Evolutionary conservation across 768 basidiomycete genomes (phyloP).

Genomic region (Serendipita indica): DNA sequence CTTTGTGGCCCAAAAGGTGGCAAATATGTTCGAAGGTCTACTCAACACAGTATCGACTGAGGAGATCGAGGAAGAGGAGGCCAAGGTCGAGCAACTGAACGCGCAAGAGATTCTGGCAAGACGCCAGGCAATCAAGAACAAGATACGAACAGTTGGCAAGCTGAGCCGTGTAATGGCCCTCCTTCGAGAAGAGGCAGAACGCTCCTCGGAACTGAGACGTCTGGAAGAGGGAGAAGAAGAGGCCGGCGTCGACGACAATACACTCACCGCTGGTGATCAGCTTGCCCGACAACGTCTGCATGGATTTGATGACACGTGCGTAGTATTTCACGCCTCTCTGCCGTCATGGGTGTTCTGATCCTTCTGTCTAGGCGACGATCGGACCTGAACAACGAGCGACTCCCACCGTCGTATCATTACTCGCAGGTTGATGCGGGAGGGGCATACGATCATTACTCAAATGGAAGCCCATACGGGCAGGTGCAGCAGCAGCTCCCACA

Average conservation of each 20-base stretch:
- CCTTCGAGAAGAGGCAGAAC: constrained; percentile 21
- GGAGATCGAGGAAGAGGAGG: constrained; percentile 25
- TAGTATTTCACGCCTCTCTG: constrained; percentile 9
- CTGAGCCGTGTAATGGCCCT: constrained; percentile 35
- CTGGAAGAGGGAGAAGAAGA: constrained; percentile 19
- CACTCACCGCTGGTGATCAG: constrained; percentile 31
- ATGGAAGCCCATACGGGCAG: neutral
- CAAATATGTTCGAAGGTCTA: constrained; percentile 9
- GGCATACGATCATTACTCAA: neutral
- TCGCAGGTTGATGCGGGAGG: neutral
- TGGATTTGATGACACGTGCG: constrained; percentile 33
- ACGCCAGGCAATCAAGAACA: constrained; percentile 33
- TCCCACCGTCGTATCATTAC: constrained; percentile 26
- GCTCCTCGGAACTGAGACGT: constrained; percentile 11
- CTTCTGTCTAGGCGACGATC: constrained; percentile 23
- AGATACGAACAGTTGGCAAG: constrained; percentile 35
- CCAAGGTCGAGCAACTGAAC: neutral
- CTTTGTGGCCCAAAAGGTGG: constrained; percentile 77
- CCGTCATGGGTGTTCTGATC: neutral
- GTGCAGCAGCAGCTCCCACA: neutral
- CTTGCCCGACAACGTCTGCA: constrained; percentile 34
- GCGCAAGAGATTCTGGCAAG: constrained; percentile 24
- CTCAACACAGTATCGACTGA: constrained; percentile 8
- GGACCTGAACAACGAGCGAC: constrained; percentile 37
- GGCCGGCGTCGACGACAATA: constrained; percentile 22